A percentile compares a stretch with the other conserved stretches of the same genome.
These are phyloP conservation scores for Chalaropsis thielavioides DNA, from an alignment of 2,329 filamentous ascomycete genomes.

Conservation along the genomic window DNA sequence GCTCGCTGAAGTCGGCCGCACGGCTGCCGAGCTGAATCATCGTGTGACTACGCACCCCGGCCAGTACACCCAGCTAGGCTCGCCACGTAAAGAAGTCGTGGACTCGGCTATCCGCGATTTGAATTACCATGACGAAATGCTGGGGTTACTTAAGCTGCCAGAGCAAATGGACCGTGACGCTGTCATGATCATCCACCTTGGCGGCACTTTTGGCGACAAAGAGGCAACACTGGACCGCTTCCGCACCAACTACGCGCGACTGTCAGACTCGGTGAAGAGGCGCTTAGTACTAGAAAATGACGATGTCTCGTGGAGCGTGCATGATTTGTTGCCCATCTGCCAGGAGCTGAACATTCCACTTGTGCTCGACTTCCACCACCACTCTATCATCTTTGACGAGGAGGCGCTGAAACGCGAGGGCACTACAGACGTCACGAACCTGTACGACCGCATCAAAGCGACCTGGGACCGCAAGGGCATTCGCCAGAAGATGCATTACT, in stretches of 20 bases:
- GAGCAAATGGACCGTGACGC: constrained; percentile 70
- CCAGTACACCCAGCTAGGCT: constrained; percentile 84
- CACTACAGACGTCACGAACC: constrained; percentile 59
- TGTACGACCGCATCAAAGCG: constrained; percentile 63
- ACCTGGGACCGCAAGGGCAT: constrained; percentile 79
- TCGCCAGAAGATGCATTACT: constrained; percentile 94
- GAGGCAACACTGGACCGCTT: constrained; percentile 64
- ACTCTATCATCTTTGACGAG: constrained; percentile 81
- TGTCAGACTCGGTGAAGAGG: constrained; percentile 58
- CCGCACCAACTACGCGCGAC: constrained; percentile 51
- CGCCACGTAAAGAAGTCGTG: constrained; percentile 64
- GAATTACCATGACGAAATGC: constrained; percentile 75
- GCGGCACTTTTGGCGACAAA: constrained; percentile 81
- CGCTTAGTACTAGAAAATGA: constrained; percentile 87
- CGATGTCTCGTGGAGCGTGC: constrained; percentile 83
- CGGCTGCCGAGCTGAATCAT: constrained; percentile 67
- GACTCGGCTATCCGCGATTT: constrained; percentile 65
- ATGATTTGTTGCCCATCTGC: constrained; percentile 77
- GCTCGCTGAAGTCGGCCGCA: constrained; percentile 59
- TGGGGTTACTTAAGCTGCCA: constrained; percentile 61
- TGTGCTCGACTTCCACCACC: constrained; percentile 86
- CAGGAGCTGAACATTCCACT: constrained; percentile 89
- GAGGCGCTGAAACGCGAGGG: constrained; percentile 73
- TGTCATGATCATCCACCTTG: constrained; percentile 90
- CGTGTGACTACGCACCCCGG: constrained; percentile 82